Percentiles rank a stretch among this genome's conserved stretches.
These are phyloP conservation scores for Wallacemonas sp. DNA, from an alignment of 208 protist species.

Conservation along the genomic window DNA sequence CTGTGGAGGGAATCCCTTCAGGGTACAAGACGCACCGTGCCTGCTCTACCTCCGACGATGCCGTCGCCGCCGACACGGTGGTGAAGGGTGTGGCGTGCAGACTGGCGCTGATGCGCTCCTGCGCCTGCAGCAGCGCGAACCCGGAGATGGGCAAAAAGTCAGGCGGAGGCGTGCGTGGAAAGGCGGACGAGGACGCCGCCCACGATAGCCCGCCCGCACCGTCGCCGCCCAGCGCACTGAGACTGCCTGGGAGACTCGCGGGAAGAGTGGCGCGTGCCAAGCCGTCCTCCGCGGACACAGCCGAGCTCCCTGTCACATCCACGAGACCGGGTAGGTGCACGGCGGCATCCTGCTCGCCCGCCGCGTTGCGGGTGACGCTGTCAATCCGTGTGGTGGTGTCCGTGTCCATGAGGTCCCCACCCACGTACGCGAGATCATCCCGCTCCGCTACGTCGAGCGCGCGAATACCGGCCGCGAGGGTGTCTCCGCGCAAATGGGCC, in stretches of 20 bases:
- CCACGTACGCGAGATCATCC: slow-evolving; percentile 26
- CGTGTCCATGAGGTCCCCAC: not conserved
- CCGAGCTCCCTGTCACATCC: no score
- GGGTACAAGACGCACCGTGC: slow-evolving; percentile 26
- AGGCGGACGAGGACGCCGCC: not conserved
- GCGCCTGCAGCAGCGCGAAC: slow-evolving; percentile 34
- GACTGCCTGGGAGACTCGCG: no score
- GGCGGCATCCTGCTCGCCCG: no score
- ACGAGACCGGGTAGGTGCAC: no score
- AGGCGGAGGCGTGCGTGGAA: slow-evolving; percentile 28
- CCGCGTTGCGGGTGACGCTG: no score
- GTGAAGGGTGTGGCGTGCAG: not conserved
- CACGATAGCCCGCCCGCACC: no score
- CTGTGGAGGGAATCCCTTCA: slow-evolving; percentile 34
- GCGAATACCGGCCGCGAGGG: slow-evolving; percentile 42
- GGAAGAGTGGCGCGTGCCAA: no score
- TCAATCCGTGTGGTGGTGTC: no score
- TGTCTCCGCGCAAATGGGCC: slow-evolving; percentile 40
- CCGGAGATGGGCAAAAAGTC: slow-evolving; percentile 64
- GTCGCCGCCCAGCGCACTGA: no score
- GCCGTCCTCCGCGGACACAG: no score
- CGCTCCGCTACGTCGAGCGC: slow-evolving; percentile 31
- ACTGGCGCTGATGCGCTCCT: slow-evolving; percentile 28
- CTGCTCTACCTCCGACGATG: not conserved
- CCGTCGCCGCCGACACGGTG: not conserved